Percentiles rank a stretch among this genome's conserved stretches.
These are phyloP conservation scores for Teunomyces cretensis DNA, from an alignment of 805 yeast genomes.

Conservation along the genomic window DNA sequence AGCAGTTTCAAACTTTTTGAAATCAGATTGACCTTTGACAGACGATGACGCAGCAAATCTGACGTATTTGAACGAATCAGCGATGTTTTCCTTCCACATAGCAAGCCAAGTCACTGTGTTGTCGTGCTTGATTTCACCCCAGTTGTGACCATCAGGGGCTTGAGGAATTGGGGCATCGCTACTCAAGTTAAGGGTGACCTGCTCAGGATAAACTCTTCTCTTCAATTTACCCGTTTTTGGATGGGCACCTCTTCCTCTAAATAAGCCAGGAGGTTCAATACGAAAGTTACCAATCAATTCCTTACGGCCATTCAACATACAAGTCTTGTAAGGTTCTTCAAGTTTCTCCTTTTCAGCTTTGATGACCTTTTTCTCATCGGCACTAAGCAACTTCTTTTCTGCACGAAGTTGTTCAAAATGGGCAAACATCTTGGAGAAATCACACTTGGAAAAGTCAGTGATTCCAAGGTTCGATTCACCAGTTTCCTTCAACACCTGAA, in stretches of 20 bases:
- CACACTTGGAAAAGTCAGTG: conserved; percentile 64
- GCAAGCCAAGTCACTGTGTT: conserved; percentile 94
- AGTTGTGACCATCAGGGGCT: conserved; percentile 82
- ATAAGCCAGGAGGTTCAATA: conserved; percentile 94
- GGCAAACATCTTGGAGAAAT: conserved; percentile 71
- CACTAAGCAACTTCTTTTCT: conserved; percentile 65
- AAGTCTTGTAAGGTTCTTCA: conserved; percentile 80
- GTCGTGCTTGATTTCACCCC: conserved; percentile 91
- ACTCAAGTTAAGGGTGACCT: conserved; percentile 80
- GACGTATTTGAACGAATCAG: conserved; percentile 81
- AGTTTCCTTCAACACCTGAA: conserved; percentile 60
- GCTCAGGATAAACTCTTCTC: conserved; percentile 85
- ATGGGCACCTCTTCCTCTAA: conserved; percentile 95
- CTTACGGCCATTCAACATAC: conserved; percentile 80
- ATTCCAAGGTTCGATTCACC: conserved; percentile 59
- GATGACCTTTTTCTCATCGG: conserved; percentile 72
- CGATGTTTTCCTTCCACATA: conserved; percentile 93
- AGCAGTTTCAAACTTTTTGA: conserved; percentile 90
- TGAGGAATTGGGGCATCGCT: conserved; percentile 69
- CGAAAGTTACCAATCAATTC: conserved; percentile 93
- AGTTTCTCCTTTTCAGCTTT: conserved; percentile 70
- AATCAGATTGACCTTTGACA: conserved; percentile 87
- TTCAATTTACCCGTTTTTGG: conserved; percentile 93
- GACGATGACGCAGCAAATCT: conserved; percentile 89
- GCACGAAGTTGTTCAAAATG: conserved; percentile 69